Base-by-base conservation (phyloP, 1,284 basidiomycete genomes). In the Sporisorium sorghi region DNA sequence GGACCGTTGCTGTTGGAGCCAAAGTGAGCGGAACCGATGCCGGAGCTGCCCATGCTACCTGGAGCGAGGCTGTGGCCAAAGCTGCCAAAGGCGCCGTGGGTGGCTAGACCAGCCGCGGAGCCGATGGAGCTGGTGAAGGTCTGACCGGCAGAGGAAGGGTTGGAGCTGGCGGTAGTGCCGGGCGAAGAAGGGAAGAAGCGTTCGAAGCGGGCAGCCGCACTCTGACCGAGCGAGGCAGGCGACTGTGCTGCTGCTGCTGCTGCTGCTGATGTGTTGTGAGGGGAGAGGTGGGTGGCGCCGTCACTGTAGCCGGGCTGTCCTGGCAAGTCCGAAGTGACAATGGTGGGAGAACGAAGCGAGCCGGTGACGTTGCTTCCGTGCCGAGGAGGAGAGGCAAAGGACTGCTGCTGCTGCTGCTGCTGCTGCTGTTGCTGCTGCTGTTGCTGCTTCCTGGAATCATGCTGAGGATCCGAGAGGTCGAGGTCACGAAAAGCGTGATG, bases 181-280 rank as follows among this genome's bases (percentile, higher is more conserved):
- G 70, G 63, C 12, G 73, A 67, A 32, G 73, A 65, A 32, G 65
- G 68, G 50, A 81, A 81, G 66, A 81, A 80, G 33, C 80, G 74
- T 51, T 81, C 80, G 42, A 81, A 81, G 14, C 80, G 63, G 19
- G 80, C 77, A 11, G 80, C 76, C 10, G 78, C 80, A 23, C 73
- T 78, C 15, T 79, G 72, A 17, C 57, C 58, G 21, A 60, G 15
- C 28, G 68, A 61, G 47, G 14, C 49, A 19, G 55, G 42, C 17
- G 60, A 62, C 5, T 58, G 66, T 50, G 58, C 35, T 14, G n/a
- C n/a, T n/a, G n/a, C n/a, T n/a, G n/a, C n/a, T n/a, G n/a, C n/a
- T n/a, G n/a, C n/a, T n/a, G n/a, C n/a, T n/a, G n/a, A n/a, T n/a
- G 2, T 21, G 39, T 44, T 37, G 33, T 30, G 5, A 11, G 30